Conservation (phyloP, 1,139 yeast genomes). For the Petasospora fabianii region DNA sequence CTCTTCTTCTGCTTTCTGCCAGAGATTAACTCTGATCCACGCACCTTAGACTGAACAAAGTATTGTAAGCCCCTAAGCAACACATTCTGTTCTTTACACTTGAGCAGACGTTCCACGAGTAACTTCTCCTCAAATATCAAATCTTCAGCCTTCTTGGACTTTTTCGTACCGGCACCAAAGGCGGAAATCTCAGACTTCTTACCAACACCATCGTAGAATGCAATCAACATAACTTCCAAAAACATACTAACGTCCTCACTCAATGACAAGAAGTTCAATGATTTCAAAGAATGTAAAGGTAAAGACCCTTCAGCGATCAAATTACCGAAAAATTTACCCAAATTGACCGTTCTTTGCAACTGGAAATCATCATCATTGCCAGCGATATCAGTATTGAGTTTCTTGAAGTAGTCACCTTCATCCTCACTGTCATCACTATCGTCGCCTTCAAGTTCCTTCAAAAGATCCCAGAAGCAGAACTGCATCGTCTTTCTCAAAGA, state of each 20-base stretch:
- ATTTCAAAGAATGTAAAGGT: constrained; percentile 68
- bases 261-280: constrained; percentile 73
- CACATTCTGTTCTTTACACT: constrained; percentile 59
- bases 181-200: constrained; percentile 57
- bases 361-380: constrained; percentile 44
- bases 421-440: constrained; percentile 38
- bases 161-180: constrained; percentile 42
- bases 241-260: constrained; percentile 63
- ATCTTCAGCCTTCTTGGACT: constrained; percentile 35
- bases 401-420: constrained; percentile 27
- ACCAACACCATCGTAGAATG: constrained; percentile 62
- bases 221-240: constrained; percentile 67
- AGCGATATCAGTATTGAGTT: constrained; percentile 30
- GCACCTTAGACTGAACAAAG: constrained; percentile 55
- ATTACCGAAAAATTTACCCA: constrained; percentile 77
- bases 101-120: constrained; percentile 51
- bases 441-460: constrained; percentile 66
- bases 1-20: constrained; percentile 60
- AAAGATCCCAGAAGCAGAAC: constrained; percentile 82
- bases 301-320: constrained; percentile 70
- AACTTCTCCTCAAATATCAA: constrained; percentile 50
- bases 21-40: constrained; percentile 47
- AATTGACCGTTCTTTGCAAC: constrained; percentile 58
- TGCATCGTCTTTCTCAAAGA: constrained; percentile 79
- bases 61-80: constrained; percentile 71